Evolutionary conservation across 495 filamentous ascomycete species (phyloP), one percentile per base, ranked within the genome.

Genomic region (Aspergillus homomorphus): DNA sequence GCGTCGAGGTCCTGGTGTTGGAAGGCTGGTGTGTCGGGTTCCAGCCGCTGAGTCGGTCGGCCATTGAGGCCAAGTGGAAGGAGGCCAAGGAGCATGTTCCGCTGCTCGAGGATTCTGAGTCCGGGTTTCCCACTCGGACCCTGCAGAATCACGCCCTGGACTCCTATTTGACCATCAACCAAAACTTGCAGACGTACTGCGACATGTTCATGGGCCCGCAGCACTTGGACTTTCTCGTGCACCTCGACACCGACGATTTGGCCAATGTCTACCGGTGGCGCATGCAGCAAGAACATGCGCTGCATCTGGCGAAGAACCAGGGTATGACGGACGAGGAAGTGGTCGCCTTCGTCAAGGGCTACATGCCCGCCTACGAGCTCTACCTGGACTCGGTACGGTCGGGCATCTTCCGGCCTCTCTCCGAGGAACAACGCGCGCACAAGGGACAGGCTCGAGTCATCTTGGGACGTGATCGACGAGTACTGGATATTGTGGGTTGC

Each of bases 191-290:
- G 2, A 21, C 10, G 12, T 46, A 46, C 22, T 46, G 45, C 22
- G 45, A 26, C n/a, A 23, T 50, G 46, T 50, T 50, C 21, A 22
- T 50, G 46, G 46, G 46, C 0, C 46, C 46, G 8, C 21, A 23
- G 9, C 46, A 50, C 24, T n/a, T 50, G 21, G 46, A 50, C 22
- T 50, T 23, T 26, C 46, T 50, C 1, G 15, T 50, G 10, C 46
- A 50, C 10, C 46, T 50, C 7, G 46, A 50, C 21, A 50, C 46
- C 10, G 46, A 50, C 21, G 46, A 50, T 26, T 10, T 50, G 46
- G 46, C 46, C 10, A 50, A 50, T 26, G 46, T 50, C 7, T 50
- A 50, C 21, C 46, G 46, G 6, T 50, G 46, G 46, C 19, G 46
- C 9, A 14, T 50, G 46, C 46, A 50, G 22, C 46, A 50, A 22